Conservation (phyloP, 768 basidiomycete genomes). For the Hysterangium stoloniferum region DNA sequence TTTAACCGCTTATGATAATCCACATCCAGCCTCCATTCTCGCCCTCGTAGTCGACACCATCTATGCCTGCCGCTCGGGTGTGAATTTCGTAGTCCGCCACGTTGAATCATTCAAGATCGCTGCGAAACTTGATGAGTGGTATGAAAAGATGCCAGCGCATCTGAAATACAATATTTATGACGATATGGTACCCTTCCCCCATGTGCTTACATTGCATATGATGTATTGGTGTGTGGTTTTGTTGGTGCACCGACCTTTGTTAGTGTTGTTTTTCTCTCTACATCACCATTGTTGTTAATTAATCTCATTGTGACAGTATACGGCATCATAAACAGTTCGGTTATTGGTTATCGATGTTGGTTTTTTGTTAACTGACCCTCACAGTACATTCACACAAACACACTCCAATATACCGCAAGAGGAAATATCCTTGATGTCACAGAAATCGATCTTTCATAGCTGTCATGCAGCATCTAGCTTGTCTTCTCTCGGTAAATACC, state of each 20-base stretch:
- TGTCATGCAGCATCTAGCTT: constrained; percentile 31
- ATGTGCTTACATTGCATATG: constrained; percentile 72
- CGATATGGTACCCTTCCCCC: constrained; percentile 43
- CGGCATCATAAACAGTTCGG: constrained; percentile 15
- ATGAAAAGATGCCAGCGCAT: constrained; percentile 59
- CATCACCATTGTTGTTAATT: neutral
- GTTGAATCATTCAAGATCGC: constrained; percentile 52
- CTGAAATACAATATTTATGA: constrained; percentile 52
- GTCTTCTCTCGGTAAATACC: constrained; percentile 61
- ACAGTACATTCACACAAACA: neutral
- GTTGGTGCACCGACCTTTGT: constrained; percentile 75
- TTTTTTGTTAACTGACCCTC: neutral
- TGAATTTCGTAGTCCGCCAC: constrained; percentile 37
- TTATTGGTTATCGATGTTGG: neutral
- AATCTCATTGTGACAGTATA: constrained; percentile 20
- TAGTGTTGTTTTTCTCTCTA: constrained; percentile 24
- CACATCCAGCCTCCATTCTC: constrained; percentile 57
- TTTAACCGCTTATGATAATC: constrained; percentile 13
- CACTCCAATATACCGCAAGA: neutral
- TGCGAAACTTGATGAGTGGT: constrained; percentile 64
- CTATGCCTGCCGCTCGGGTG: constrained; percentile 54
- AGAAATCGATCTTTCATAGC: constrained; percentile 17
- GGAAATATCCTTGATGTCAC: constrained; percentile 15
- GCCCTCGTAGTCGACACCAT: constrained; percentile 62
- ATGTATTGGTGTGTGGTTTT: constrained; percentile 79